Evolutionary conservation across 2,329 filamentous ascomycete genomes (phyloP).

Genomic region (Leptographium wingfieldii): DNA sequence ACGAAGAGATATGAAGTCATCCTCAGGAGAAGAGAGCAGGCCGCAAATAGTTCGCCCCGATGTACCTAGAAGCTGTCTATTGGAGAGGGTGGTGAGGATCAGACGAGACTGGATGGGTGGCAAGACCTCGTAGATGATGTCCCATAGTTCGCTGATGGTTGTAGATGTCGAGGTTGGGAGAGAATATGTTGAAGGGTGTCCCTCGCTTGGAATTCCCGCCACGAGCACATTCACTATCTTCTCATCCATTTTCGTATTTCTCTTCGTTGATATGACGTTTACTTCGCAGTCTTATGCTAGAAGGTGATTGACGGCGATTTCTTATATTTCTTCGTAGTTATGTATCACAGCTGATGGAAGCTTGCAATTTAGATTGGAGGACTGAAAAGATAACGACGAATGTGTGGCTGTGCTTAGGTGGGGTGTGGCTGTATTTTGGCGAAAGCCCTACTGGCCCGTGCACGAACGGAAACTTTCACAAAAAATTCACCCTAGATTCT

Average conservation of each 20-base stretch:
- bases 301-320: too few relatives aligned
- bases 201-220: slow-evolving; percentile 70
- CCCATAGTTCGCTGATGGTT: slow-evolving; percentile 54
- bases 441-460: slow-evolving; percentile 14
- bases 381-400: not conserved
- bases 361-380: not conserved
- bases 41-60: slow-evolving; percentile 45
- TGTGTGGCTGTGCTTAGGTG: not conserved
- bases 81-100: slow-evolving; percentile 70
- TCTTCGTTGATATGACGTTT: not conserved
- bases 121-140: slow-evolving; percentile 47
- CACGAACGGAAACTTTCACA: slow-evolving; percentile 10
- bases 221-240: slow-evolving; percentile 62
- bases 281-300: not conserved
- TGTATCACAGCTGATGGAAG: not conserved
- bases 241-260: not conserved
- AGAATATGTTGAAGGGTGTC: slow-evolving; percentile 68
- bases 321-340: too few relatives aligned
- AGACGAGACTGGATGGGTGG: slow-evolving; percentile 48
- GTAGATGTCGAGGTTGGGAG: slow-evolving; percentile 57
- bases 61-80: slow-evolving; percentile 49
- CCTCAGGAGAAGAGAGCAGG: slow-evolving; percentile 42
- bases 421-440: not conserved
- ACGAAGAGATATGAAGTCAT: slow-evolving; percentile 70
- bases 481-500: slow-evolving; percentile 1